Evolutionary conservation across 163 green algal genomes (phyloP).

Genomic region (Chloromonas sp.): DNA sequence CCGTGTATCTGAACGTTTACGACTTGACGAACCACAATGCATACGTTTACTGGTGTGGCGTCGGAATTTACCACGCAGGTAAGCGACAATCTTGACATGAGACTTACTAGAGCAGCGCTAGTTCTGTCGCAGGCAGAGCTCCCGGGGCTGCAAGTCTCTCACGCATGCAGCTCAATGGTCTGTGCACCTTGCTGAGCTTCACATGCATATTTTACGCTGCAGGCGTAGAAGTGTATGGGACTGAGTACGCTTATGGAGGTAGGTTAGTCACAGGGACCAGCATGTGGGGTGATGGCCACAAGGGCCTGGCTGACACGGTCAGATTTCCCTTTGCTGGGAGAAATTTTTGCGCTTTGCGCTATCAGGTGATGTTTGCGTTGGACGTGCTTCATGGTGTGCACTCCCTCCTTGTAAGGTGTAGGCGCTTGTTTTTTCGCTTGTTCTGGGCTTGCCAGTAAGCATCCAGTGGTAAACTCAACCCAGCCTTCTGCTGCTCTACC

Average conservation of each 20-base stretch:
- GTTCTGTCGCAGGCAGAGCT: background rate
- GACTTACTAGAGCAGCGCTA: background rate
- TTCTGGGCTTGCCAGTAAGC: too few species aligned
- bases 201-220: background rate
- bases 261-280: background rate
- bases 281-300: too few species aligned
- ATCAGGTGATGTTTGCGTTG: too few species aligned
- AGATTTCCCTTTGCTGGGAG: too few species aligned
- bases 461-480: too few species aligned
- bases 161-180: background rate
- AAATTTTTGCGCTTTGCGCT: too few species aligned
- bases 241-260: slow-evolving; percentile 81
- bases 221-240: slow-evolving; percentile 81
- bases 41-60: slow-evolving; percentile 68
- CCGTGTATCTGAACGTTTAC: slow-evolving; percentile 68
- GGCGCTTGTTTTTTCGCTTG: too few species aligned
- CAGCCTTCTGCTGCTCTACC: too few species aligned
- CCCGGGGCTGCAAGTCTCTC: too few species aligned
- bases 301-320: too few species aligned
- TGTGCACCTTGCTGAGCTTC: background rate
- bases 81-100: background rate
- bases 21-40: slow-evolving; percentile 75
- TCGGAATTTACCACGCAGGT: slow-evolving; percentile 83
- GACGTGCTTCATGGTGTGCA: too few species aligned
- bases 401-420: too few species aligned